Conservation (phyloP, 2,329 filamentous ascomycete species). For the Beauveria rudraprayagi region DNA sequence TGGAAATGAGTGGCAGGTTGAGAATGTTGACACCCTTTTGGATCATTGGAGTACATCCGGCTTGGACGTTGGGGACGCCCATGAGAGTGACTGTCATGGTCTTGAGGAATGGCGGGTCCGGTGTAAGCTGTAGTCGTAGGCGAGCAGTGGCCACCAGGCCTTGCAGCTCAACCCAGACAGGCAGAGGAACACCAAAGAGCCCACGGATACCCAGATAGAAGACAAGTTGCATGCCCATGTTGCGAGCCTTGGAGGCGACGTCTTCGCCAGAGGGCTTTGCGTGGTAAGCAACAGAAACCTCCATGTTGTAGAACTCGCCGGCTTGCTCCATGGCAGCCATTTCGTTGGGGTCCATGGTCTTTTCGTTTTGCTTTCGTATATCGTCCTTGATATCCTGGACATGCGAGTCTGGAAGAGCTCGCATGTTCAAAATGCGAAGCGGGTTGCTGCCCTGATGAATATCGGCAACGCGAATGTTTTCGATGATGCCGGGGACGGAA, state of each 20-base stretch:
- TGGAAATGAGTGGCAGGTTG: slow-evolving; percentile 86
- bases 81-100: slow-evolving; percentile 89
- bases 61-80: slow-evolving; percentile 82
- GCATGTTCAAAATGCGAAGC: slow-evolving; percentile 76
- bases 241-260: slow-evolving; percentile 74
- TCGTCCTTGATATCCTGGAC: slow-evolving; percentile 75
- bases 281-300: slow-evolving; percentile 86
- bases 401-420: slow-evolving; percentile 66
- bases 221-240: slow-evolving; percentile 94
- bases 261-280: slow-evolving; percentile 64
- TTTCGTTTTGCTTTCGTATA: slow-evolving; percentile 69
- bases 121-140: slow-evolving; percentile 74
- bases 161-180: slow-evolving; percentile 83
- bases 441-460: slow-evolving; percentile 93
- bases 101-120: slow-evolving; percentile 87
- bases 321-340: slow-evolving; percentile 83
- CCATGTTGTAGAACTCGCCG: slow-evolving; percentile 87
- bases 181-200: slow-evolving; percentile 79
- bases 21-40: slow-evolving; percentile 83
- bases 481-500: slow-evolving; percentile 81
- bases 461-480: slow-evolving; percentile 90
- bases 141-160: slow-evolving; percentile 84
- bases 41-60: slow-evolving; percentile 88
- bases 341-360: slow-evolving; percentile 78
- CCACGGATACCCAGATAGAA: slow-evolving; percentile 91